Conservation (phyloP, 1,284 basidiomycete genomes). For the Fomes fomentarius region DNA sequence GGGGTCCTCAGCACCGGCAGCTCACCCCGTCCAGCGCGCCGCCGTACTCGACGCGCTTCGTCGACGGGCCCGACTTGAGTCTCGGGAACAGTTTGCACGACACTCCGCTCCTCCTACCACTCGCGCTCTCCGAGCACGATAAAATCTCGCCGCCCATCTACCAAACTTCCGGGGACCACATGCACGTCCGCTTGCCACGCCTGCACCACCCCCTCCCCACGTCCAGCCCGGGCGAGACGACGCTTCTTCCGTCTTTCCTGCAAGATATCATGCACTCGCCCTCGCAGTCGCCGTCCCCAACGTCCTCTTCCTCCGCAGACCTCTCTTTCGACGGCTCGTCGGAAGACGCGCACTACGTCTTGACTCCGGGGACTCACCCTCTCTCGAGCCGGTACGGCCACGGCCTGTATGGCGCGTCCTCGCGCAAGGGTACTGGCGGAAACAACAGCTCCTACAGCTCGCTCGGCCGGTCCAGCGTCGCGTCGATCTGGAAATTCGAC, state of each 20-base stretch:
- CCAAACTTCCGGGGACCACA: slow-evolving; percentile 54
- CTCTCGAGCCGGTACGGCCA: background rate
- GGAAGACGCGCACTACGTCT: slow-evolving; percentile 44
- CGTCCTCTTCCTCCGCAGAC: slow-evolving; percentile 63
- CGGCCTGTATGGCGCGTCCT: background rate
- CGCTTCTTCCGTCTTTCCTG: slow-evolving; percentile 70
- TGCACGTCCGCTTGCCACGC: slow-evolving; percentile 25
- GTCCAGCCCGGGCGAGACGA: slow-evolving; percentile 27
- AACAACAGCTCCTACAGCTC: slow-evolving; percentile 15
- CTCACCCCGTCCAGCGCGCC: slow-evolving; percentile 11
- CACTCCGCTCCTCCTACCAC: slow-evolving; percentile 18
- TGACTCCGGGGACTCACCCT: slow-evolving; percentile 8
- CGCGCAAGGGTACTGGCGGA: slow-evolving; percentile 3
- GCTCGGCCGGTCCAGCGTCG: slow-evolving; percentile 4
- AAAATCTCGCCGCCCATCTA: slow-evolving; percentile 58
- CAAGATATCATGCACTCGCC: slow-evolving; percentile 72
- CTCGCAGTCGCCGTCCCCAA: slow-evolving; percentile 54
- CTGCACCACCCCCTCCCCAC: slow-evolving; percentile 15
- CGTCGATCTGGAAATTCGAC: slow-evolving; percentile 62
- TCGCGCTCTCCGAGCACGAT: slow-evolving; percentile 11
- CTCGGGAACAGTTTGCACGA: slow-evolving; percentile 6
- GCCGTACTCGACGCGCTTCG: slow-evolving; percentile 12
- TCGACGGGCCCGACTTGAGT: slow-evolving; percentile 3
- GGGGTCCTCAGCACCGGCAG: slow-evolving; percentile 3
- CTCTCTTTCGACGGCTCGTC: slow-evolving; percentile 63